Conservation (phyloP, 768 basidiomycete genomes). For the Lactarius sanguifluus region DNA sequence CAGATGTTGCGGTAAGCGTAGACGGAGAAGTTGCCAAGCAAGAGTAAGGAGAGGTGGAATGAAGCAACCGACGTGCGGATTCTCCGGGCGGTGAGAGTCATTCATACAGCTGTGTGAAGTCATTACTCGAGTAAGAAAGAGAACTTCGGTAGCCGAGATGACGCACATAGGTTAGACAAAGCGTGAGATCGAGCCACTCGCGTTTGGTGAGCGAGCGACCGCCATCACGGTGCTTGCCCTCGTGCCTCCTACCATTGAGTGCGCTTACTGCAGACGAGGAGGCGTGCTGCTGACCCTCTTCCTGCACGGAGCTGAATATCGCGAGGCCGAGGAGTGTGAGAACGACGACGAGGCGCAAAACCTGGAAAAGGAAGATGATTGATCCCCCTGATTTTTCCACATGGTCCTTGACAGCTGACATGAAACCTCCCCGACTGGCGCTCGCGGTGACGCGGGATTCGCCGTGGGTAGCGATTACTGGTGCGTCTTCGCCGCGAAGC, state of each 20-base stretch:
- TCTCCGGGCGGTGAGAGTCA: conserved; percentile 26
- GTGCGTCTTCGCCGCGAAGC: neutral
- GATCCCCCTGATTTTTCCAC: conserved; percentile 46
- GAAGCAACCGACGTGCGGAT: conserved; percentile 31
- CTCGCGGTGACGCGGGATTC: neutral
- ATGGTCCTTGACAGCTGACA: conserved; percentile 34
- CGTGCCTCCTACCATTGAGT: conserved; percentile 33
- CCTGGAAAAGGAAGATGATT: conserved; percentile 47
- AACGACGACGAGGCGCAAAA: conserved; percentile 46
- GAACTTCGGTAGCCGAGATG: neutral
- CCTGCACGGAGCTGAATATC: conserved; percentile 41
- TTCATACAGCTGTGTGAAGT: conserved; percentile 25
- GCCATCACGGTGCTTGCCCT: conserved; percentile 20
- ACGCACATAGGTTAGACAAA: conserved; percentile 39
- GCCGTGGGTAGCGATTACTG: neutral
- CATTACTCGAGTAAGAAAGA: neutral
- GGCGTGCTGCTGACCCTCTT: conserved; percentile 30
- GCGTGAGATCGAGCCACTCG: conserved; percentile 25
- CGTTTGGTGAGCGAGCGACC: conserved; percentile 6
- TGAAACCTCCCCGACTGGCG: conserved; percentile 1
- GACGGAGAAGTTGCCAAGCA: no score
- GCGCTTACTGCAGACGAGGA: conserved; percentile 5
- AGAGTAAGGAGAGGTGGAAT: conserved; percentile 42
- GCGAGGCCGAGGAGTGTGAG: conserved; percentile 52
- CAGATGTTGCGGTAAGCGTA: no score